Evolutionary conservation across 2,329 filamentous ascomycete genomes (phyloP), one percentile per base, ranked within the genome.

Genomic region (Stromatinia cepivora): DNA sequence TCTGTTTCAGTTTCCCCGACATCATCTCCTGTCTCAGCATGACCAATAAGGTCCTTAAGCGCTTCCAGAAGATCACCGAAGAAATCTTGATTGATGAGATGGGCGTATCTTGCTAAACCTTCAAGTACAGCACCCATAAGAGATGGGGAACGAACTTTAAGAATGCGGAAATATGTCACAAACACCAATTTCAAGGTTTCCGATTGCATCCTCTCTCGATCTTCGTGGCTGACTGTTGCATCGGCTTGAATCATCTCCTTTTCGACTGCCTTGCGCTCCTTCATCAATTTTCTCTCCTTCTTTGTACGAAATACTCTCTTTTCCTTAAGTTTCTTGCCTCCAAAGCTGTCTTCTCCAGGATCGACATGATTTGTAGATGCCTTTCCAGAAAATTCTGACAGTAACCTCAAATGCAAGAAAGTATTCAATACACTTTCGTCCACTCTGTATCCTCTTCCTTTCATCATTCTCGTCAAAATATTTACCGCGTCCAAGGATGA

Each of bases 11-110:
- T 78, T 15, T 81, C 79, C 11, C 81, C 80, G 3, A 82, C 76
- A 52, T 81, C 79, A 4, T 83, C 84, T 22, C 85, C 82, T 0
- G 85, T 83, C 76, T 90, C 86, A 66, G 91, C 90, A 74, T 94
- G 88, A 5, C 88, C 87, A 75, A 98, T 94, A 57, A 99, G 86
- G 73, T 99, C 95, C 79, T 97, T 96, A 52, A 99, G 84, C 0
- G 93, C 94, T 81, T 98, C 95, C 15, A 99, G 87, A 42, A 99
- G 85, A 78, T 99, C 95, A 39, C 94, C 95, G 76, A 99, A 99
- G 83, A 99, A 98, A 78, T 99, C 93, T 78, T 99, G 93, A 82
- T 99, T 99, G 84, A 99, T 99, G 70, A 99, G 86, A 79, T 97
- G 95, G 4, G 94, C 90, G 78, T 97, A 99, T 78, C 93, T 93